These are phyloP conservation scores for Gamarada debralockiae DNA, from an alignment of 495 filamentous ascomycete genomes.

Conservation along the genomic window DNA sequence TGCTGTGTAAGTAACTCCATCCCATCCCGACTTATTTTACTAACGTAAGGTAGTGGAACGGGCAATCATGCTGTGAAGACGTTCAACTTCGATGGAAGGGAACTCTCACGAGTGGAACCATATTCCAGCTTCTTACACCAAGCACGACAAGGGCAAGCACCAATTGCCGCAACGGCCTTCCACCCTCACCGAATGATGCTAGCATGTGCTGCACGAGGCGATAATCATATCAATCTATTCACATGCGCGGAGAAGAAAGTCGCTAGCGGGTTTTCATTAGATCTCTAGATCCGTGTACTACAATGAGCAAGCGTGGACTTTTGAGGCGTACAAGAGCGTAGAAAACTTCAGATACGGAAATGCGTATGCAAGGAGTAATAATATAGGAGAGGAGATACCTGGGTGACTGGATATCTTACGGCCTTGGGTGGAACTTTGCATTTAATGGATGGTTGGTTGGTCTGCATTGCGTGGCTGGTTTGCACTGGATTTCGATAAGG, in stretches of 20 bases:
- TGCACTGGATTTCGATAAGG: too few species aligned
- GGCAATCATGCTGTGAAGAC: conserved; percentile 84
- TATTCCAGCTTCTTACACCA: conserved; percentile 84
- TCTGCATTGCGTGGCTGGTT: too few species aligned
- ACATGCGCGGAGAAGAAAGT: conserved; percentile 43
- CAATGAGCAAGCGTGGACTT: neutral
- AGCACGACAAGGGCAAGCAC: conserved; percentile 64
- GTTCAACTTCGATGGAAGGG: conserved; percentile 78
- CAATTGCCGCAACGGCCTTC: conserved; percentile 87
- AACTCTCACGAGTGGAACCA: conserved; percentile 78
- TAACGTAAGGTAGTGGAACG: conserved; percentile 63
- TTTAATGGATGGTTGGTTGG: too few species aligned
- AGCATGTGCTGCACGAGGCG: conserved; percentile 71
- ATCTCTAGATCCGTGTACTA: neutral
- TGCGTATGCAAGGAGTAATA: too few species aligned
- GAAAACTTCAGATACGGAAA: too few species aligned
- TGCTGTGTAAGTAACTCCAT: conserved; percentile 74
- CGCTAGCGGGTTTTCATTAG: neutral
- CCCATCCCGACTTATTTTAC: neutral
- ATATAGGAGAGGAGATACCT: too few species aligned
- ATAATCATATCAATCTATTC: conserved; percentile 72
- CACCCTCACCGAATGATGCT: conserved; percentile 94
- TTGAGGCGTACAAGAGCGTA: neutral
- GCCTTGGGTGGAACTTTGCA: too few species aligned
- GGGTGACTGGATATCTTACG: too few species aligned